Conservation (phyloP, 129 eudicot species). For the Solidago caesia region DNA sequence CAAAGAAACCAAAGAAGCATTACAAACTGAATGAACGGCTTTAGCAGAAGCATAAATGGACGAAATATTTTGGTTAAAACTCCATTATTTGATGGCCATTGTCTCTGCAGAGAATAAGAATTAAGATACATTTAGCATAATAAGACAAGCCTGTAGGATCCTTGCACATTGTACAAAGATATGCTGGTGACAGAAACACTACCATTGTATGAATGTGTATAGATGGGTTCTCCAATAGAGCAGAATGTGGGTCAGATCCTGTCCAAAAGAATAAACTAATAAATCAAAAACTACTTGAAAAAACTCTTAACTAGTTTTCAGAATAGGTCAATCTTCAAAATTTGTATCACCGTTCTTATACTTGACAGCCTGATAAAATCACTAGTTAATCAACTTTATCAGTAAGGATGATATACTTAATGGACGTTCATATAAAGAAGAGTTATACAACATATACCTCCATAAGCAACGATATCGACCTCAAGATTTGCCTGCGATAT, state of each 20-base stretch:
- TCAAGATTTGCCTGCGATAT: slow-evolving; percentile 64
- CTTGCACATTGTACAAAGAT: slow-evolving; percentile 6
- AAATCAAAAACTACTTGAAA: slow-evolving; percentile 7
- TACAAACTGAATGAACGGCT: slow-evolving; percentile 77
- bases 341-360: too few relatives aligned
- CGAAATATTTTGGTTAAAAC: slow-evolving; percentile 56
- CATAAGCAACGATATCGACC: slow-evolving; percentile 92
- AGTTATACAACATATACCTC: slow-evolving; percentile 51
- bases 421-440: too few relatives aligned
- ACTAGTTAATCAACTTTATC: too few relatives aligned
- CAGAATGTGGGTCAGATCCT: slow-evolving; percentile 90
- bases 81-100: slow-evolving; percentile 59
- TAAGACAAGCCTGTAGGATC: background rate
- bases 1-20: slow-evolving; percentile 90
- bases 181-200: slow-evolving; percentile 9
- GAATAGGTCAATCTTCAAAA: too few relatives aligned
- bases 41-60: slow-evolving; percentile 65
- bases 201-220: slow-evolving; percentile 87
- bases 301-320: background rate
- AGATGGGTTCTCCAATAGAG: slow-evolving; percentile 61
- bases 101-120: slow-evolving; percentile 53
- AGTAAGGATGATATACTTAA: too few relatives aligned
- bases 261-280: slow-evolving; percentile 6
- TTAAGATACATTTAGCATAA: background rate
- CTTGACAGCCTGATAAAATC: too few relatives aligned